Evolutionary conservation across 2,329 filamentous ascomycete genomes (phyloP), one percentile per base, ranked within the genome.

Genomic region (Nectriaceae sp.): DNA sequence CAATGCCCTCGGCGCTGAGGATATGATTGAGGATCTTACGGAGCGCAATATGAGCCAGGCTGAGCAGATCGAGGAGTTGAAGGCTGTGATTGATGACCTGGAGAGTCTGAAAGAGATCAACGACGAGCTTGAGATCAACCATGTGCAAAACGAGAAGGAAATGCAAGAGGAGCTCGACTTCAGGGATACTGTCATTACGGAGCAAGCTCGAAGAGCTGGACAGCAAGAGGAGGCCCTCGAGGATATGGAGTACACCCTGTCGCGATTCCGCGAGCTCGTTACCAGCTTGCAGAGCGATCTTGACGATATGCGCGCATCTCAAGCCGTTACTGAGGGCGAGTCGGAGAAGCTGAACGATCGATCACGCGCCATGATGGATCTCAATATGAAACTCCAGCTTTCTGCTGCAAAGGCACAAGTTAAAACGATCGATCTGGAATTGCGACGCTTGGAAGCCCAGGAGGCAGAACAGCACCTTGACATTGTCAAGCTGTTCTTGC

Each of bases 91-190:
- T 52, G 87, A 92, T 53, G 93, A 97, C 56, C 79, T 97, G 11
- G 90, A 97, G 67, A 90, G 83, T 51, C 74, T 97, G 44, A 92
- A 91, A 65, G 93, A 99, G 65, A 84, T 97, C 59, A 95, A 90
- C 60, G 92, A 97, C 62, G 94, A 99, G 70, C 83, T 99, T 3
- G 92, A 97, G 66, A 82, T 90, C 60, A 96, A 96, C 64, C 92
- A 97, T 64, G 83, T 94, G 4, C 91, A 97, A 64, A 89, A 91
- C 29, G 90, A 96, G 66, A 96, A 93, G 68, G 92, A 97, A 65
- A 82, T 99, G 70, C 91, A 96, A 66, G 89, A 95, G 60, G 92
- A 97, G 61, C 82, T 97, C 46, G 92, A 97, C 65, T 88, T 90
- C 71, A 90, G 89, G 67, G 92, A 97, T 55, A 82, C 80, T 46